Percentiles rank a stretch among this genome's conserved stretches.
Evolutionary conservation across 768 basidiomycete genomes (phyloP).

Genomic region (Mycena amicta): DNA sequence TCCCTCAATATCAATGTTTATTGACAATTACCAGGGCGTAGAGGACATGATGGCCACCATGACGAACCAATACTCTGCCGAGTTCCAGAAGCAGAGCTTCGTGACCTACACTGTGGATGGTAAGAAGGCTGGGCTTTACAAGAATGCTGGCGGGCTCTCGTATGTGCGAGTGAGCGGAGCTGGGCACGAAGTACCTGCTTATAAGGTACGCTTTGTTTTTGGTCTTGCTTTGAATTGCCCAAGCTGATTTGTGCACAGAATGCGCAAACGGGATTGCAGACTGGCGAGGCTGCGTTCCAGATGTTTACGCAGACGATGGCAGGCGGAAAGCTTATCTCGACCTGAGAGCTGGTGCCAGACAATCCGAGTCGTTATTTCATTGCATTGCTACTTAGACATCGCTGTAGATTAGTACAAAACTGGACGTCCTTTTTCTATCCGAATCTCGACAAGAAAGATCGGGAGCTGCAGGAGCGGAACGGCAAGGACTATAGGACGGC

Average conservation of each 20-base stretch:
- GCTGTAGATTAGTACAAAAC: slow-evolving; percentile 11
- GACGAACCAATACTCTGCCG: slow-evolving; percentile 45
- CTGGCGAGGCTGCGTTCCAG: slow-evolving; percentile 46
- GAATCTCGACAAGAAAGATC: no score
- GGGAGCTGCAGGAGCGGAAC: no score
- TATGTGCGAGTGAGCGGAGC: slow-evolving; percentile 55
- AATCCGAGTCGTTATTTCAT: not conserved
- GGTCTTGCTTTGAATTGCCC: not conserved
- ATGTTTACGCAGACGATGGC: slow-evolving; percentile 48
- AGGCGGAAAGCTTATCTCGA: not conserved
- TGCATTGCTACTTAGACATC: not conserved
- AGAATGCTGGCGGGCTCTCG: slow-evolving; percentile 60
- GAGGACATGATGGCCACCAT: slow-evolving; percentile 38
- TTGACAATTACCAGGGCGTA: slow-evolving; percentile 52
- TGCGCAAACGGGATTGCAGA: slow-evolving; percentile 29
- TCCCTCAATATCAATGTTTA: slow-evolving; percentile 29
- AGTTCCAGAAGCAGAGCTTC: slow-evolving; percentile 47
- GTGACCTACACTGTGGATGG: slow-evolving; percentile 53
- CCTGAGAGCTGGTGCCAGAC: no score
- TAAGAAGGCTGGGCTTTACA: slow-evolving; percentile 51
- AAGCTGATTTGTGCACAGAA: slow-evolving; percentile 26
- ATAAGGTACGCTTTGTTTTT: slow-evolving; percentile 39
- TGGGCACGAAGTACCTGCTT: slow-evolving; percentile 52
- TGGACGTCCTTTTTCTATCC: no score
- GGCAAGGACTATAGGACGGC: no score